Evolutionary conservation across 345 rosid species (phyloP), one percentile per base, ranked within the genome.

Genomic region (Erucastrum elatum): DNA sequence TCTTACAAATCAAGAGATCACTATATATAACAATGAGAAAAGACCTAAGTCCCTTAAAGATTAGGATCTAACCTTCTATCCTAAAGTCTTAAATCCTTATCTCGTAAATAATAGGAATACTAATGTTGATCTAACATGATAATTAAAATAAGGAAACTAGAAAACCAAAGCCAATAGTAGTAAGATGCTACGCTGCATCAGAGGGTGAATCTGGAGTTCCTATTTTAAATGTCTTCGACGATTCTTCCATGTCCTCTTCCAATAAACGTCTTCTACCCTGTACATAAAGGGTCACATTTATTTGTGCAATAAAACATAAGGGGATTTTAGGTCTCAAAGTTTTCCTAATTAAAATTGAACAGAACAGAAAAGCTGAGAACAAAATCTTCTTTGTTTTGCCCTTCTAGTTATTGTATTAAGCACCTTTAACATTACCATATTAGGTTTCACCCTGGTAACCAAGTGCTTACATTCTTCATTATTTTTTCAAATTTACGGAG

Each of bases 231-330:
- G 4, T 82, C 85, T 79, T 90, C 71, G 15, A 90, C 75, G 33
- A 75, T 81, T 78, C 90, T 83, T 75, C 92, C 96, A 27, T 86
- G 86, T 41, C 96, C 94, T 88, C 98, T 89, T 0, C 62, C 6
- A 31, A 94, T 80, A 83, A 90, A 92, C 93, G 84, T 26, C 94
- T 94, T 31, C 89, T 44, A 87, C 91, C 72, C 97, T 94, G 39
- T 35, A 56, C 44, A 33, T 31, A 1, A 4, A 15, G 0, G 10
- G 21, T 21, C 21, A 21, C 21, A 21, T 21, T 21, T 21, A 21
- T 21, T 21, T 21, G 21, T 21, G 21, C 21, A 21, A 21, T 21
- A 21, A 21, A 21, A 56, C 44, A 33, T 31, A 1, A 4, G 10
- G 0, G 10, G 30, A 33, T 34, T 44, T 9, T 5, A 27, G 16